Evolutionary conservation across 2,329 filamentous ascomycete species (phyloP), one percentile per base, ranked within the genome.

Genomic region (Calonectria honghensis): DNA sequence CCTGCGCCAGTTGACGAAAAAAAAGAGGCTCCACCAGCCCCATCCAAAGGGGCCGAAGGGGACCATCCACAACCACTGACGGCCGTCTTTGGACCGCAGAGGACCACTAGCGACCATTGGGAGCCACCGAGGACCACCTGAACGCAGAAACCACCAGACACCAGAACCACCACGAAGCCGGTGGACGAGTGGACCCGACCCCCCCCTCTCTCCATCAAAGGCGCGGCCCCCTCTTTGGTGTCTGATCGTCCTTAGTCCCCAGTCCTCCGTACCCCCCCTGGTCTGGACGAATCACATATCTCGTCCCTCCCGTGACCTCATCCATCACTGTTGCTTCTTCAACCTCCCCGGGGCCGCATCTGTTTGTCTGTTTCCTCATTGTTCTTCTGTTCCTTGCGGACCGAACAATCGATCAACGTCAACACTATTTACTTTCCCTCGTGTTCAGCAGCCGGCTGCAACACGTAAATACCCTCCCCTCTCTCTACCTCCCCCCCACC

Each of bases 381-480:
- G 79, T 80, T 79, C 77, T 39, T 73, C 75, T 78, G 79, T 76
- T 81, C 78, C 77, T 74, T 66, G 79, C 76, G 78, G 78, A 81
- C 79, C 76, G 78, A 78, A 80, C 79, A 81, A 78, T 76, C 77
- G 77, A 76, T 73, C 70, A 79, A 73, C 68, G 73, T 72, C 78
- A 79, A 69, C 73, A 81, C 63, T 68, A 72, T 68, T 50, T 64
- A 76, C 75, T 77, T 79, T 79, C 70, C 63, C 71, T 80, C 73
- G 79, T 80, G 79, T 77, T 81, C 79, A 81, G 79, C 78, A 81
- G 79, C 79, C 77, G 79, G 79, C 78, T 81, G 79, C 79, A 77
- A 75, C 79, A 80, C 79, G 72, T 76, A 78, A 79, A 81, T 72
- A 74, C 37, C 73, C 37, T 68, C 66, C 45, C 16, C 74, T 74